Evolutionary conservation across 1,284 basidiomycete species (phyloP).

Genomic region (Cutaneotrichosporon cavernicola): DNA sequence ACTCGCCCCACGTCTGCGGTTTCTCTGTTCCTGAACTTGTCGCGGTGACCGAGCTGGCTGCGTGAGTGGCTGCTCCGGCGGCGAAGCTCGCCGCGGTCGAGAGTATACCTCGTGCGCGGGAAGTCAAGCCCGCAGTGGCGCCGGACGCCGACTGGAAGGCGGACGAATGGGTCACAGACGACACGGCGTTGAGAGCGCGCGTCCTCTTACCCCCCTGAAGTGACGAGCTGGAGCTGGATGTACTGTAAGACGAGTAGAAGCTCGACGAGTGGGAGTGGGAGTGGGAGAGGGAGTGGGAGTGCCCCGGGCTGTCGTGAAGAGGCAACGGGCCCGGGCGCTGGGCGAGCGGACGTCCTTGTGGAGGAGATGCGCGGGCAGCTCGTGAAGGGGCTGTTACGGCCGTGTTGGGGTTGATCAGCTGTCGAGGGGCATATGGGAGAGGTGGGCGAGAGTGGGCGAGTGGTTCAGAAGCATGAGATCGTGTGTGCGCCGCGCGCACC

Average conservation of each 20-base stretch:
- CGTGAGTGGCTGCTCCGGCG: constrained; percentile 1
- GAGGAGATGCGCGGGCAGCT: constrained; percentile 7
- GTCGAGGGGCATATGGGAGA: not conserved
- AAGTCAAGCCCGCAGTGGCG: constrained; percentile 12
- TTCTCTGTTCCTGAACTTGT: constrained; percentile 30
- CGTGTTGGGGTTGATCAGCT: not conserved
- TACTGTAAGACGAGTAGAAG: not conserved
- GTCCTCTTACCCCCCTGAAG: not conserved
- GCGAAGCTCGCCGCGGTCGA: constrained; percentile 15
- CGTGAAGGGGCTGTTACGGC: not conserved
- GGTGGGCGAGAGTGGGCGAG: not conserved
- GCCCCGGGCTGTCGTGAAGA: not conserved
- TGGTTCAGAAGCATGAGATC: not conserved
- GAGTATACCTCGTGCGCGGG: constrained; percentile 21
- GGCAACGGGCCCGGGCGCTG: not conserved
- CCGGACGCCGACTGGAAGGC: constrained; percentile 15
- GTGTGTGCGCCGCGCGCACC: not conserved
- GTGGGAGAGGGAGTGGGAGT: not conserved
- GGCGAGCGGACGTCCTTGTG: not conserved
- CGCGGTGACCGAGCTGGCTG: not conserved
- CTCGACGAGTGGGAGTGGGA: not conserved
- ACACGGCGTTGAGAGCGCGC: not conserved
- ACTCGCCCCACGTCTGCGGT: constrained; percentile 23
- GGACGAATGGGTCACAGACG: constrained; percentile 5
- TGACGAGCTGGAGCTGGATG: not conserved